phyloP scores from a whole-genome alignment of 257 asterid genomes.

The Lycium ferocissimum region DNA sequence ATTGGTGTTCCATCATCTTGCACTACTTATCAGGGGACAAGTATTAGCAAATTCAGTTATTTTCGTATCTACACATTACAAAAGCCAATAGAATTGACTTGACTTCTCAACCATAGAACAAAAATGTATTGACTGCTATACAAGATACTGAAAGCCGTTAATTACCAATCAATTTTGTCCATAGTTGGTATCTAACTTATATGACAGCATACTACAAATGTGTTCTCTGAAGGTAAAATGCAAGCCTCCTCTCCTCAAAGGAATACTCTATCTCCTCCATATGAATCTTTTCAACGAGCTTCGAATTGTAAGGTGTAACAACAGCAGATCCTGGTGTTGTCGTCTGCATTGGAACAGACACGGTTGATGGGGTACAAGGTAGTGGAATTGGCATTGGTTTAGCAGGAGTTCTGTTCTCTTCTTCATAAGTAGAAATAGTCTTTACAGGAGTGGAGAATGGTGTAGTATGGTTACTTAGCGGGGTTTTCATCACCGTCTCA shows the following conservation, averaged over 20 bases:
- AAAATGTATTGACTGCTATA: background rate
- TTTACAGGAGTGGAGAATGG: conserved; percentile 62
- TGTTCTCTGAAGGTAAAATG: conserved; percentile 61
- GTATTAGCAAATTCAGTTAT: background rate
- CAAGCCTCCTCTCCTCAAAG: conserved; percentile 81
- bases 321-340: conserved; percentile 57
- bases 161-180: conserved; percentile 1
- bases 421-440: conserved; percentile 46
- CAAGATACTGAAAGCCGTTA: background rate
- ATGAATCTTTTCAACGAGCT: conserved; percentile 40
- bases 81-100: background rate
- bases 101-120: background rate
- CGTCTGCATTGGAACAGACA: conserved; percentile 74
- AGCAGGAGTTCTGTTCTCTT: conserved; percentile 73
- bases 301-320: conserved; percentile 30
- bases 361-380: conserved; percentile 72
- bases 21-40: background rate
- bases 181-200: conserved; percentile 37
- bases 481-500: conserved; percentile 62
- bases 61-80: background rate
- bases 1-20: conserved; percentile 16
- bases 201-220: conserved; percentile 38
- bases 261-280: conserved; percentile 64
- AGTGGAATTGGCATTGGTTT: conserved; percentile 52
- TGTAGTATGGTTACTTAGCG: conserved; percentile 28